Conservation (phyloP, 2,329 filamentous ascomycete species). For the Apiospora pterosperma region DNA sequence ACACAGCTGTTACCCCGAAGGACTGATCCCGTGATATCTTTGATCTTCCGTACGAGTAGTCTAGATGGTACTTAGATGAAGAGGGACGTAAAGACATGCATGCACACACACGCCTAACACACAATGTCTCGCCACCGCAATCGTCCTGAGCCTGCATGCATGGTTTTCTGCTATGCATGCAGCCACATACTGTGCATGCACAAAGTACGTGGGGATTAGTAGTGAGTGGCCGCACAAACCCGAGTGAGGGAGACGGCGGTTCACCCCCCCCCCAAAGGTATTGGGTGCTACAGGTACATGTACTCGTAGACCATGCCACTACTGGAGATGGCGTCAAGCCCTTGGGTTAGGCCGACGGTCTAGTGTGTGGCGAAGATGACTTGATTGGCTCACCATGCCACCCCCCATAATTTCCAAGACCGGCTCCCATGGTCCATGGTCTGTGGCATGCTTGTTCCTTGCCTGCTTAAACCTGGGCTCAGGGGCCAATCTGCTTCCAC, state of each 20-base stretch:
- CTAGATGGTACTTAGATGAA: background rate
- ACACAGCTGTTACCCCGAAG: background rate
- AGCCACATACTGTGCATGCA: background rate
- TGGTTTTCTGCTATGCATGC: too few relatives aligned
- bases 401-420: constrained; percentile 1
- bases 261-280: background rate
- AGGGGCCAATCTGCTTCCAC: constrained; percentile 3
- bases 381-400: background rate
- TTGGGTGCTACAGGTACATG: background rate
- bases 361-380: background rate
- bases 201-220: background rate
- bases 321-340: background rate
- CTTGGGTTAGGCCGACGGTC: background rate
- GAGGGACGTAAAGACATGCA: background rate
- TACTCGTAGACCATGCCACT: too few relatives aligned
- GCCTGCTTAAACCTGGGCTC: background rate
- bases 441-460: background rate
- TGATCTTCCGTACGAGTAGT: too few relatives aligned
- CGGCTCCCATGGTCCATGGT: background rate
- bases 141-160: background rate
- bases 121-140: constrained; percentile 1
- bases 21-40: background rate
- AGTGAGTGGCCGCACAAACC: background rate
- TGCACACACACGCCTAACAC: background rate
- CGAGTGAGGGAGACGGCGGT: background rate